phyloP scores from a whole-genome alignment of 257 asterid genomes.

The Solanum ossicruentum region DNA sequence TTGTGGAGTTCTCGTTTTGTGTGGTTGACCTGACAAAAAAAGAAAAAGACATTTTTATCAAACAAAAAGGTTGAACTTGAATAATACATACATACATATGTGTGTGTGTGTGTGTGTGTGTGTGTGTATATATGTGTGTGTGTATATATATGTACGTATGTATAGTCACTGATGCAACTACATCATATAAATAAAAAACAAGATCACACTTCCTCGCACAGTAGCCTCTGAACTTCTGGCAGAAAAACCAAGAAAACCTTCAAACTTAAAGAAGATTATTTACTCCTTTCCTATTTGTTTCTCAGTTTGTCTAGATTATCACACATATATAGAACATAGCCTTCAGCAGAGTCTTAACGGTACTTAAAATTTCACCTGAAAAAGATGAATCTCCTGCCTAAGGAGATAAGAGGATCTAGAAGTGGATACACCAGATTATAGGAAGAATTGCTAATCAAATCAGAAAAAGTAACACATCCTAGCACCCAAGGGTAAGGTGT shows the following conservation, averaged over 20 bases:
- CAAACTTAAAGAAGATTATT: not conserved
- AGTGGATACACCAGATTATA: not conserved
- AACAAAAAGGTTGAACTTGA: not conserved
- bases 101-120: too few relatives aligned
- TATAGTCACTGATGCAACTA: not conserved
- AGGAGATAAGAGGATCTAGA: not conserved
- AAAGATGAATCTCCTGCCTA: not conserved
- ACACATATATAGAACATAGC: not conserved
- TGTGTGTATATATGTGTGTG: too few relatives aligned
- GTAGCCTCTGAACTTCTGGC: not conserved
- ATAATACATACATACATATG: not conserved
- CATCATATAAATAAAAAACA: not conserved
- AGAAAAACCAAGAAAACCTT: not conserved
- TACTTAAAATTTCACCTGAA: not conserved
- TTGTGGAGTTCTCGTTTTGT: slow-evolving; percentile 92
- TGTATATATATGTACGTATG: not conserved
- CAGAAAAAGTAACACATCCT: not conserved
- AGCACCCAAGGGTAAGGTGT: not conserved
- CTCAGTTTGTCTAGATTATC: not conserved
- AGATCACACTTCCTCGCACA: not conserved
- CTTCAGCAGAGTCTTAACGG: not conserved
- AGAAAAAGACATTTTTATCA: not conserved
- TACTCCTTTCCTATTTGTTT: not conserved
- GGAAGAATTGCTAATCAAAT: not conserved
- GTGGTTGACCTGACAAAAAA: slow-evolving; percentile 61